A percentile compares a stretch with the other conserved stretches of the same genome.
Evolutionary conservation across 1,284 basidiomycete genomes (phyloP).

Genomic region (Farysia itapuensis): DNA sequence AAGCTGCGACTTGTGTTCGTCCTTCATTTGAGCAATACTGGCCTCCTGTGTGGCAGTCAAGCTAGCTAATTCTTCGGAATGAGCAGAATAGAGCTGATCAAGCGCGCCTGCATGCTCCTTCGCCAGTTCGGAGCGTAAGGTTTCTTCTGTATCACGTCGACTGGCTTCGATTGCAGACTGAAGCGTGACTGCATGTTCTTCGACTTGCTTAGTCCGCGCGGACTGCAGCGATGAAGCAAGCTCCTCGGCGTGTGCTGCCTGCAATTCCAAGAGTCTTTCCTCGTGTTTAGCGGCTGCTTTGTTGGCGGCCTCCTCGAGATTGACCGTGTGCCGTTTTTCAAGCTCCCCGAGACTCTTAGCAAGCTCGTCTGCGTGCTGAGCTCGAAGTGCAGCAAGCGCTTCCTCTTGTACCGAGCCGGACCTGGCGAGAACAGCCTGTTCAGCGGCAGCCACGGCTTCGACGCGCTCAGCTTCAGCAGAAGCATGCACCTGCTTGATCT

Average conservation of each 20-base stretch:
- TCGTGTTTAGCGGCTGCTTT: constrained; percentile 16
- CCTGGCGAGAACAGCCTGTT: constrained; percentile 21
- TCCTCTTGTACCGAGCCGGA: constrained; percentile 8
- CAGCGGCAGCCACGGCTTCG: constrained; percentile 38
- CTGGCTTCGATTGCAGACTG: constrained; percentile 13
- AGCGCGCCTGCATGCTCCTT: constrained; percentile 13
- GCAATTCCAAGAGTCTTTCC: no score
- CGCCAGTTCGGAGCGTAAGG: constrained; percentile 8
- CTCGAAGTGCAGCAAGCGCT: constrained; percentile 1
- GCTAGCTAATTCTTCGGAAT: constrained; percentile 14
- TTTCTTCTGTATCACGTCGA: constrained; percentile 19
- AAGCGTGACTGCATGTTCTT: constrained; percentile 13
- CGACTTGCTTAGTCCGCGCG: constrained; percentile 11
- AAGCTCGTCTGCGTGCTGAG: not conserved
- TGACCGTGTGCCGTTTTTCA: constrained; percentile 22
- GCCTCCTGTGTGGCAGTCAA: constrained; percentile 20
- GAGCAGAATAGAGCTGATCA: constrained; percentile 8
- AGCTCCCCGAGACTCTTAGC: constrained; percentile 13
- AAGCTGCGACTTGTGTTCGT: constrained; percentile 11
- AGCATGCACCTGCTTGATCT: constrained; percentile 7
- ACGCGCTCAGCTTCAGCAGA: constrained; percentile 13
- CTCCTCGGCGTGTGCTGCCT: constrained; percentile 13
- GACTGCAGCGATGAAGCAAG: constrained; percentile 19
- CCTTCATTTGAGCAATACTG: constrained; percentile 8
- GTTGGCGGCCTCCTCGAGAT: constrained; percentile 23